Base-by-base conservation (phyloP, 2,329 filamentous ascomycete species). In the Aspergillus phoenicis region DNA sequence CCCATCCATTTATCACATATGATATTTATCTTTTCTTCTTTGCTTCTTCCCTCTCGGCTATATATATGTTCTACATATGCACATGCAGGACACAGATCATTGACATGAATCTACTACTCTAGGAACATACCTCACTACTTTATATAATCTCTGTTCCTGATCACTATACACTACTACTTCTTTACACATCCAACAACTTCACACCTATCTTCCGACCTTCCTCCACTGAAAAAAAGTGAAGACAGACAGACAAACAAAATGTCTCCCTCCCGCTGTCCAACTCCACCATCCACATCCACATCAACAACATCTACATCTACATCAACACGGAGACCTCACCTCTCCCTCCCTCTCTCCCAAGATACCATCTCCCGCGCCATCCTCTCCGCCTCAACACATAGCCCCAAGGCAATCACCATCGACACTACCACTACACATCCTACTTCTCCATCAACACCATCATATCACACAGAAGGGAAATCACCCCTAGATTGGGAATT, bases 311-410 rank as follows among this genome's bases (percentile, higher is more conserved):
- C 43, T 26, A 26, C 26, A 28, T 8, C 26, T 28, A 28, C 26
- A 2, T 8, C 26, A n/a, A 13, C 39, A 7, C 3, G 33, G 33
- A 36, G 33, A 36, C 41, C 20, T 68, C 41, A 65, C 67, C 17
- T 60, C 70, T 49, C 58, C 67, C 41, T 65, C 66, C 22, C 59
- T 52, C 74, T 74, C 55, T 73, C 71, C 13, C 71, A 78, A 59
- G 73, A 79, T 52, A 75, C 33, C 33, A 36, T 80, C 65, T 72
- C 72, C 61, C 73, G 71, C 57, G 76, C 76, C 24, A 72, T 79
- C 61, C 71, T 77, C 62, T 71, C 74, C 7, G 72, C 75, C 7
- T 73, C 74, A 39, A 71, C 72, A 10, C 65, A 69, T 20, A 57
- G 53, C 15, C 72, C 71, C 26, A 78, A 75, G 57, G 73, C 73